Base-by-base conservation (phyloP, 371 early-diverging fungal genomes). In the Coemansia sp. region DNA sequence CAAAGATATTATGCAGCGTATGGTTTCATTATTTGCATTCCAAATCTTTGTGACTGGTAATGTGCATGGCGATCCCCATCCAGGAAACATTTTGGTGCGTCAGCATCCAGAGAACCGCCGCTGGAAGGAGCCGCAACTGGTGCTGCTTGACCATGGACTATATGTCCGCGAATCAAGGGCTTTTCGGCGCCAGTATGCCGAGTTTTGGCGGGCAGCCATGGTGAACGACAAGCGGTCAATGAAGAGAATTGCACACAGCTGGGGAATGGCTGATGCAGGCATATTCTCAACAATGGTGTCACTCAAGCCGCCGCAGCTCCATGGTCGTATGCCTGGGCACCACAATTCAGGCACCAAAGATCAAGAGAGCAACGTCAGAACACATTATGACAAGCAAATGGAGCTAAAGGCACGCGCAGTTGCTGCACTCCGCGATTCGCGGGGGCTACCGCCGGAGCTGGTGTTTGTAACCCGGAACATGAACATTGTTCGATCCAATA, bases 61-160 rank as follows among this genome's bases (percentile, higher is more conserved):
- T 80, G 91, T 96, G 1, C 95, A 95, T 79, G 87, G 94, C 77
- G 93, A 93, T 67, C 93, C 94, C 9, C 92, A 94, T 67, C 92
- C 92, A 1, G 96, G 95, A 5, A 96, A 95, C 78, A 84, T 95
- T 19, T 79, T 95, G 0, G 85, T 95, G 1, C 84, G 95, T n/a
- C 77, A 78, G 44, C 83, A 90, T 60, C 94, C 95, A 0, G 71
- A 85, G 2, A 56, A 41, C 53, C 24, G 28, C 3, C 21, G 15
- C 7, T 53, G 62, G 46, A 24, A 54, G 11, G 65, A 57, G 44
- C 68, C 68, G 3, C 85, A 90, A 70, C 69, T 91, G 24, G 87
- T 95, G 0, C 79, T 95, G n/a, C 84, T 96, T 56, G 96, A 96
- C 65, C 97, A 96, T 79, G 97, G 97, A 1, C 85, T 96, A 15